These are phyloP conservation scores for Diaporthe sp. DNA, from an alignment of 2,329 filamentous ascomycete genomes.

Conservation along the genomic window DNA sequence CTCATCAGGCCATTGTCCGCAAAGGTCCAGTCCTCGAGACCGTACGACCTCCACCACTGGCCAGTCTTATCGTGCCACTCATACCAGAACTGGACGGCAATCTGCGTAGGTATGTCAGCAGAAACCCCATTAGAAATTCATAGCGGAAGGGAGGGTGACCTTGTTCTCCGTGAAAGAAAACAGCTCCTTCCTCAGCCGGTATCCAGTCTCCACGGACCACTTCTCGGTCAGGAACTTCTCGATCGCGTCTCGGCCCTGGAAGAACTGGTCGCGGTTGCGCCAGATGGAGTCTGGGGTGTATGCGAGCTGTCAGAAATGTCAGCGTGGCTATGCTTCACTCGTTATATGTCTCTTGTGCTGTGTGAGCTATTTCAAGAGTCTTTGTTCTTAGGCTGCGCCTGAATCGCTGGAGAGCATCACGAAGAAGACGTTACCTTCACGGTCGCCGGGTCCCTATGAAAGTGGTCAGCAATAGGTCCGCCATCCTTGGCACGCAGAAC, in stretches of 20 bases:
- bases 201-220: constrained; percentile 80
- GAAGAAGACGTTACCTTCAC: constrained; percentile 63
- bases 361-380: not conserved
- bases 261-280: constrained; percentile 81
- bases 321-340: not conserved
- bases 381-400: not conserved
- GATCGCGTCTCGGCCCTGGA: constrained; percentile 78
- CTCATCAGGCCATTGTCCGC: constrained; percentile 78
- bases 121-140: not conserved
- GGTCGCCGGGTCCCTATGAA: constrained; percentile 70
- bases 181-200: constrained; percentile 84
- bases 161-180: constrained; percentile 82
- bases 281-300: constrained; percentile 85
- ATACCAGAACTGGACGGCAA: constrained; percentile 94
- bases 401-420: not conserved
- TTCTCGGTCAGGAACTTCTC: constrained; percentile 78
- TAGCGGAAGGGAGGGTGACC: constrained; percentile 49
- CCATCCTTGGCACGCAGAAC: not conserved
- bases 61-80: constrained; percentile 79
- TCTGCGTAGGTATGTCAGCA: constrained; percentile 55
- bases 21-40: constrained; percentile 86
- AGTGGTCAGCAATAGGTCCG: not conserved
- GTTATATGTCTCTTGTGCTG: not conserved
- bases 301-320: constrained; percentile 56
- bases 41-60: constrained; percentile 91